Evolutionary conservation across 352 stramenopile genomes (phyloP).

Genomic region (Pythium apleroticum): DNA sequence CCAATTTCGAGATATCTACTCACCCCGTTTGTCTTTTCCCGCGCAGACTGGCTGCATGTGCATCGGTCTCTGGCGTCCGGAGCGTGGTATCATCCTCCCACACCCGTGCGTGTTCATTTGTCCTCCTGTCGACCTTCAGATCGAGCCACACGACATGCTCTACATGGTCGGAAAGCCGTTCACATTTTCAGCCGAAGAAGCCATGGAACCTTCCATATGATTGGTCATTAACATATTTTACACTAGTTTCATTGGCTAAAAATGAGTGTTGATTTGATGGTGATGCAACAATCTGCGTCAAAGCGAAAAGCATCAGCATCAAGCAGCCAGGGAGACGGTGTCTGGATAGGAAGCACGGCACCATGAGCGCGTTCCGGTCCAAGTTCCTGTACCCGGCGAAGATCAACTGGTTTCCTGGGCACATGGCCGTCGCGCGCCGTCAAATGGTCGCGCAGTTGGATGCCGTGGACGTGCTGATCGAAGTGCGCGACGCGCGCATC

Average conservation of each 20-base stretch:
- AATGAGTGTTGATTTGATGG: constrained; percentile 12
- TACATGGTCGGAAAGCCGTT: constrained; percentile 74
- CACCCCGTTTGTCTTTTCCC: neutral
- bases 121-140: constrained; percentile 50
- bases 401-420: constrained; percentile 89
- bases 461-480: constrained; percentile 78
- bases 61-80: constrained; percentile 65
- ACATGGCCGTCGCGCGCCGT: constrained; percentile 79
- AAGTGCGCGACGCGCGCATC: constrained; percentile 83
- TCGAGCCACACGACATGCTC: constrained; percentile 60
- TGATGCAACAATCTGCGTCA: constrained; percentile 7
- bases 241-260: constrained; percentile 22
- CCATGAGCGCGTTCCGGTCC: constrained; percentile 68
- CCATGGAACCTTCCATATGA: neutral
- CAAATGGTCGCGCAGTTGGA: constrained; percentile 85
- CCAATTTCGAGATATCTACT: neutral
- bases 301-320: neutral
- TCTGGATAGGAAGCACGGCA: constrained; percentile 1
- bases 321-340: neutral
- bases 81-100: constrained; percentile 46
- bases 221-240: neutral
- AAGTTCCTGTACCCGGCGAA: constrained; percentile 78
- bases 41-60: constrained; percentile 54
- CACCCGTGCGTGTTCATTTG: constrained; percentile 73
- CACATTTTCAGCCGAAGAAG: constrained; percentile 37